These are phyloP conservation scores for Lentinula novae-zelandiae DNA, from an alignment of 1,284 basidiomycete genomes.

Conservation along the genomic window DNA sequence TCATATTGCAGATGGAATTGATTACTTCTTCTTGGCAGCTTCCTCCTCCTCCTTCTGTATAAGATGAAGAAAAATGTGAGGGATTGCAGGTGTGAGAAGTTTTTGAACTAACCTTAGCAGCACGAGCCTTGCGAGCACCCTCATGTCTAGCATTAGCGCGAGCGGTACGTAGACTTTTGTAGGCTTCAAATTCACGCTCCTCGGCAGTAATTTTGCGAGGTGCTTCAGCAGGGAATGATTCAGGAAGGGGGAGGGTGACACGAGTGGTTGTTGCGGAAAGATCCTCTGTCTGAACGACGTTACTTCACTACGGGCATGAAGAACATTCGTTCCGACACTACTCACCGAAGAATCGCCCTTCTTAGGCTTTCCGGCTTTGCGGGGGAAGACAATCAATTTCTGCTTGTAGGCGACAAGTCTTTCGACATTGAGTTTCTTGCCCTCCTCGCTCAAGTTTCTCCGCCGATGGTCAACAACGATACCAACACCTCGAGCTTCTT, in stretches of 20 bases:
- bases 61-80: neutral
- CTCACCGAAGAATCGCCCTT: slow-evolving; percentile 88
- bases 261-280: slow-evolving; percentile 82
- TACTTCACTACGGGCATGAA: slow-evolving; percentile 8
- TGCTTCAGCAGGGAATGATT: slow-evolving; percentile 68
- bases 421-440: slow-evolving; percentile 94
- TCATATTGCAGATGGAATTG: slow-evolving; percentile 24
- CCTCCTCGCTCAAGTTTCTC: slow-evolving; percentile 97
- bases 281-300: slow-evolving; percentile 68
- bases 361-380: slow-evolving; percentile 94
- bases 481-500: slow-evolving; percentile 91
- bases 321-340: slow-evolving; percentile 17
- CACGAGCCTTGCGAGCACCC: slow-evolving; percentile 80
- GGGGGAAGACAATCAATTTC: slow-evolving; percentile 89
- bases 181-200: slow-evolving; percentile 89
- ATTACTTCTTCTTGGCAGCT: slow-evolving; percentile 89
- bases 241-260: slow-evolving; percentile 63
- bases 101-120: slow-evolving; percentile 62
- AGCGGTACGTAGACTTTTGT: slow-evolving; percentile 83
- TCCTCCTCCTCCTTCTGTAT: slow-evolving; percentile 87
- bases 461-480: slow-evolving; percentile 98
- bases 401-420: slow-evolving; percentile 93
- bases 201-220: slow-evolving; percentile 94
- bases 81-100: too few species aligned
- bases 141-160: slow-evolving; percentile 86